Evolutionary conservation across 768 basidiomycete genomes (phyloP).

Genomic region (Auricularia sp.): DNA sequence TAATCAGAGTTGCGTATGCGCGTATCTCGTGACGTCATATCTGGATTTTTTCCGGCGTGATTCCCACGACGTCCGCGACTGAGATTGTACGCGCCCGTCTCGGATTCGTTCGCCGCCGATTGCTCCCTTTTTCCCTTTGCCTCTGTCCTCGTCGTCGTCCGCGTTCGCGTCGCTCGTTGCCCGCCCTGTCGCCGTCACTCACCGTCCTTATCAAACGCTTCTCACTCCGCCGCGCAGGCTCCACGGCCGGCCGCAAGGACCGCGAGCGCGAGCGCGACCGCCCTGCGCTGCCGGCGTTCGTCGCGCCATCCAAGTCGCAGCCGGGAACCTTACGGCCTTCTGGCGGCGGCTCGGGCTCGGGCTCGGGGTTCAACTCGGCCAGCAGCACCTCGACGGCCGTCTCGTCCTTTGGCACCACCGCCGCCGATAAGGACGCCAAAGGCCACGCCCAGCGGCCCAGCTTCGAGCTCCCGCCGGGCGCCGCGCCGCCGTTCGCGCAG

Average conservation of each 20-base stretch:
- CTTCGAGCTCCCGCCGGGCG: constrained; percentile 1
- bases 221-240: constrained; percentile 1
- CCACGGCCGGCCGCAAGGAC: neutral
- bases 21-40: no score
- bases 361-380: neutral
- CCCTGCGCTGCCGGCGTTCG: neutral
- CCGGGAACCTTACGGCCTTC: neutral
- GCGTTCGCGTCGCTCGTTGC: neutral
- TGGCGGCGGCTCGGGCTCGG: neutral
- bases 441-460: neutral
- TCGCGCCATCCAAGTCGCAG: neutral
- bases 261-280: neutral
- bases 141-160: neutral
- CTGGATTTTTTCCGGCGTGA: no score
- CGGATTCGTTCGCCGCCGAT: no score
- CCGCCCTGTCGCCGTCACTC: neutral
- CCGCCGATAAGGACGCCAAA: neutral
- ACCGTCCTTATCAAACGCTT: neutral
- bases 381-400: constrained; percentile 1
- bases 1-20: no score
- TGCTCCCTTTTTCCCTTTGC: no score
- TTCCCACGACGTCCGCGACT: no score
- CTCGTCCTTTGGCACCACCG: neutral
- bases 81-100: no score
- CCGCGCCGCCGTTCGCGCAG: neutral